These are phyloP conservation scores for Tricharina praecox DNA, from an alignment of 495 filamentous ascomycete genomes.

Conservation along the genomic window DNA sequence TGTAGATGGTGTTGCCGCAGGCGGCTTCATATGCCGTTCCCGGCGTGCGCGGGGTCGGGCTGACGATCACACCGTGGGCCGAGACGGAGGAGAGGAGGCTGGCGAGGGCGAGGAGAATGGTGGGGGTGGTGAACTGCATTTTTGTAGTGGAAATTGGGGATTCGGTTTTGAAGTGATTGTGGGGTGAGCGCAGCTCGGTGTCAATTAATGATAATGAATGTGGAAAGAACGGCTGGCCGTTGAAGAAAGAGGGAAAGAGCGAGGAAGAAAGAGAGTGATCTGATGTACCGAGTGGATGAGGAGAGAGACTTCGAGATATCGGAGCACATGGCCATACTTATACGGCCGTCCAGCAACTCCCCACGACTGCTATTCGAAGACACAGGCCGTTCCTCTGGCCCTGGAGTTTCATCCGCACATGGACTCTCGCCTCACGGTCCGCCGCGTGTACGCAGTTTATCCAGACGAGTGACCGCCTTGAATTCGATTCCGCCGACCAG, in stretches of 20 bases:
- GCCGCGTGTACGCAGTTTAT: no score
- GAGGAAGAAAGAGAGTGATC: neutral
- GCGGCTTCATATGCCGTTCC: conserved; percentile 41
- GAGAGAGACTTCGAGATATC: neutral
- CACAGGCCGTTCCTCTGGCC: no score
- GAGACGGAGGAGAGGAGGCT: conserved; percentile 34
- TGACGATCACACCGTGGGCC: conserved; percentile 46
- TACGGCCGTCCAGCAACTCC: no score
- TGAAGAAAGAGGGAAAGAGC: neutral
- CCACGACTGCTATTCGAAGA: no score
- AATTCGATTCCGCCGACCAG: no score
- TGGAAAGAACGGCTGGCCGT: neutral
- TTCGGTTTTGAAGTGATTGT: neutral
- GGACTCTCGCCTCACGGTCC: no score
- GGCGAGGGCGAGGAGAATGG: conserved; percentile 6
- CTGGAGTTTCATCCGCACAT: no score
- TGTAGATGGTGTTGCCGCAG: conserved; percentile 45
- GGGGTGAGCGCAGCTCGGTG: neutral
- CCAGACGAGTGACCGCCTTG: no score
- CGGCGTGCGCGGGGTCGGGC: conserved; percentile 41
- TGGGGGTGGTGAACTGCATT: conserved; percentile 3
- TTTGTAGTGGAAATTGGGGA: neutral
- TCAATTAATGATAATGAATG: neutral
- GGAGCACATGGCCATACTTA: no score
- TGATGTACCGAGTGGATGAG: neutral